A percentile compares a stretch with the other conserved stretches of the same genome.
Conservation (phyloP, 2,329 filamentous ascomycete genomes). For the Colletotrichum sp. region DNA sequence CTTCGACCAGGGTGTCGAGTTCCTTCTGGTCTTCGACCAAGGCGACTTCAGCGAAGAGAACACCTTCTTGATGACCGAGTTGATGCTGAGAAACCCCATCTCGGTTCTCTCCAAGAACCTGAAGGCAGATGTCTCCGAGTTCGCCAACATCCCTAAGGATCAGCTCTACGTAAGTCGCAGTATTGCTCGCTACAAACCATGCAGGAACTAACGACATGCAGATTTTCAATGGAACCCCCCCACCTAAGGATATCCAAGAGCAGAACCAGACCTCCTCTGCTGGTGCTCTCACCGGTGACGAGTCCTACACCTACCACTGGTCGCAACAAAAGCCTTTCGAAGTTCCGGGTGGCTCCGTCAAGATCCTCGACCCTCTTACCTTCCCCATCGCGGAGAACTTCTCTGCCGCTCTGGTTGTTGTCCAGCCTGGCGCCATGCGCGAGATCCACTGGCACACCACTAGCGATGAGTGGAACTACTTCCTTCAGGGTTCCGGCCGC, state of each 20-base stretch:
- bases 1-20: conserved; percentile 60
- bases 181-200: accelerated
- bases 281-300: conserved; percentile 41
- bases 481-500: conserved; percentile 59
- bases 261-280: conserved; percentile 52
- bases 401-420: conserved; percentile 60
- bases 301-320: conserved; percentile 55
- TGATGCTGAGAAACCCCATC: conserved; percentile 54
- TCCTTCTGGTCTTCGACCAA: conserved; percentile 65
- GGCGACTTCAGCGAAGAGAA: conserved; percentile 63
- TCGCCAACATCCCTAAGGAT: conserved; percentile 50
- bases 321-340: conserved; percentile 54
- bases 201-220: neutral
- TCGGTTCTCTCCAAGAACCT: conserved; percentile 62
- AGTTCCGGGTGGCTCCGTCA: conserved; percentile 62
- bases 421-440: conserved; percentile 67
- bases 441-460: conserved; percentile 69
- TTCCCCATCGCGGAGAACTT: conserved; percentile 63
- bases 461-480: conserved; percentile 66
- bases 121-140: conserved; percentile 48
- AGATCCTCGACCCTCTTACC: conserved; percentile 60
- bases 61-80: conserved; percentile 62
- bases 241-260: conserved; percentile 47
- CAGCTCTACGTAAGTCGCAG: conserved; percentile 43
- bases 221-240: conserved; percentile 57